Evolutionary conservation across 75 land plant genomes (phyloP).

Genomic region (Cupressus sempervirens): DNA sequence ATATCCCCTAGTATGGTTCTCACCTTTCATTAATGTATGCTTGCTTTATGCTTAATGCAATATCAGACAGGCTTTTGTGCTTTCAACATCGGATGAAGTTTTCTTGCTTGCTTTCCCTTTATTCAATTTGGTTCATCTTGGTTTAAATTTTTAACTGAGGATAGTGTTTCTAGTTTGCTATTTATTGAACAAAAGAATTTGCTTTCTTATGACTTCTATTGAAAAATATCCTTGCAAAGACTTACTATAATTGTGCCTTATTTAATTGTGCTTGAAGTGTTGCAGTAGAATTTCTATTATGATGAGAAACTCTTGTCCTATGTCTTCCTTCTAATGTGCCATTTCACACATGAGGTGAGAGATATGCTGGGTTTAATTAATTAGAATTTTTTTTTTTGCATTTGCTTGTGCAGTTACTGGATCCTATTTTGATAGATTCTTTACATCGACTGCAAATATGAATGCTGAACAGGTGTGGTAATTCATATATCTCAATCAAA

Average conservation of each 20-base stretch:
- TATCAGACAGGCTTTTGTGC: not conserved
- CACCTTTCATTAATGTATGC: not conserved
- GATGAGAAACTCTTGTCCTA: not conserved
- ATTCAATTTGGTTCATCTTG: not conserved
- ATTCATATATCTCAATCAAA: not conserved
- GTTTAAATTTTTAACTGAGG: not conserved
- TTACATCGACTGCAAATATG: slow-evolving; percentile 68
- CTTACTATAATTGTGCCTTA: not conserved
- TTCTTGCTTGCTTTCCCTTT: not conserved
- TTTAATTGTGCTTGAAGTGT: not conserved
- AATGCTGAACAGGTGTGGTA: slow-evolving; percentile 63
- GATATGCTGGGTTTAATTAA: not conserved
- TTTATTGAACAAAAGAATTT: not conserved
- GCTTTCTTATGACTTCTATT: not conserved
- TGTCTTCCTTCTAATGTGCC: not conserved
- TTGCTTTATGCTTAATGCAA: not conserved
- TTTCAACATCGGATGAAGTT: not conserved
- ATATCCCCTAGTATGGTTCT: not conserved
- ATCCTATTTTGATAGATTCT: slow-evolving; percentile 77
- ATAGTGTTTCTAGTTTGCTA: not conserved
- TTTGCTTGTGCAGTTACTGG: slow-evolving; percentile 53
- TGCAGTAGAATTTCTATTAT: not conserved
- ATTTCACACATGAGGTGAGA: not conserved
- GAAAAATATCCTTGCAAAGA: not conserved
- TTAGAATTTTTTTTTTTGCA: not conserved